phyloP scores from a whole-genome alignment of 495 filamentous ascomycete genomes.

The Aspergillus affinis region DNA sequence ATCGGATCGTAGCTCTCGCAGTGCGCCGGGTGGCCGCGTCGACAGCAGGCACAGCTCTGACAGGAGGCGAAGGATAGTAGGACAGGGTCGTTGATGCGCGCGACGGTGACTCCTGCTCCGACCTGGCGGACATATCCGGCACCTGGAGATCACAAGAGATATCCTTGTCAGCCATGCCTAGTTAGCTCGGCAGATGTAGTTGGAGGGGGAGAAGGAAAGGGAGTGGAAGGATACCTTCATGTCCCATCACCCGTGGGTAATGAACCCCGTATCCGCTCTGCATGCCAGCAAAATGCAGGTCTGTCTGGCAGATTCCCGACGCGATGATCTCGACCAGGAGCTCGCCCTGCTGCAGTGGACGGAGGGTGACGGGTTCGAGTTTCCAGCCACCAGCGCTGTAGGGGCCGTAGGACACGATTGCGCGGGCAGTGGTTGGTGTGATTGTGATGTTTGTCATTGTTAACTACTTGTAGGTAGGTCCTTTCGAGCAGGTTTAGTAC shows the following conservation, averaged over 20 bases:
- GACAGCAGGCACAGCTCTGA: slow-evolving; percentile 25
- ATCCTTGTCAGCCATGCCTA: too few species aligned
- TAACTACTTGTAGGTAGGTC: too few species aligned
- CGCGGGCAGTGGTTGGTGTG: too few species aligned
- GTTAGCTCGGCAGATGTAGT: too few species aligned
- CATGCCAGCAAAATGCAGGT: neutral
- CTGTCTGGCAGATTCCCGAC: neutral
- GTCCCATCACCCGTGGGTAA: slow-evolving; percentile 13
- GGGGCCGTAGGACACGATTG: neutral
- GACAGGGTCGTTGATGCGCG: too few species aligned
- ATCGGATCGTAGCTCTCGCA: slow-evolving; percentile 31
- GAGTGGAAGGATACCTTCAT: slow-evolving; percentile 23
- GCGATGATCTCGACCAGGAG: neutral
- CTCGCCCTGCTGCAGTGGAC: neutral
- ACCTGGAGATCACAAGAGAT: slow-evolving; percentile 18
- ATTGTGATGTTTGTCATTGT: too few species aligned
- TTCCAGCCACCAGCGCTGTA: neutral
- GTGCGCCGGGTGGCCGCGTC: slow-evolving; percentile 13
- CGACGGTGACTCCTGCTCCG: too few species aligned
- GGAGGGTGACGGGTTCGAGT: neutral
- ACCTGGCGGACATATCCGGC: slow-evolving; percentile 42
- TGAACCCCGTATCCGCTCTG: neutral
- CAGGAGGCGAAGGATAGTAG: slow-evolving; percentile 41
- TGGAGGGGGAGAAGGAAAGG: too few species aligned
- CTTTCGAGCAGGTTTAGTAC: too few species aligned